A percentile compares a stretch with the other conserved stretches of the same genome.
These are phyloP conservation scores for Oidiodendron maius DNA, from an alignment of 495 filamentous ascomycete genomes.

Conservation along the genomic window DNA sequence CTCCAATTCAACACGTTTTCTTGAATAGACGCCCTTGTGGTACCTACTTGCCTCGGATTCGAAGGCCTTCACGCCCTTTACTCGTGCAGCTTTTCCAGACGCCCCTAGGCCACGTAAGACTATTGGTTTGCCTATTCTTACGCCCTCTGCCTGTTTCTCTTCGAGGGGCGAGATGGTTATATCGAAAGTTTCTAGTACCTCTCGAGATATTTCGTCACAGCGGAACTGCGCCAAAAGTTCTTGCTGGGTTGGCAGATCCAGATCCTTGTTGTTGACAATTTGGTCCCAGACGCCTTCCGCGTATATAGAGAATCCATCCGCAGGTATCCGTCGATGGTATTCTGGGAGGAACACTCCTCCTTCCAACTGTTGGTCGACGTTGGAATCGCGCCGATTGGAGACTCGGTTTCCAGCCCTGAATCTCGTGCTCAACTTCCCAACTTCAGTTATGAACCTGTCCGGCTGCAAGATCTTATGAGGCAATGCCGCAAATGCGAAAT, in stretches of 20 bases:
- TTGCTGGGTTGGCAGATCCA: slow-evolving; percentile 95
- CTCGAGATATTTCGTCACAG: slow-evolving; percentile 90
- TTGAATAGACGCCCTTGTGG: slow-evolving; percentile 87
- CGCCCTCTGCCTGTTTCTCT: slow-evolving; percentile 70
- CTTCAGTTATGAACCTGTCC: slow-evolving; percentile 80
- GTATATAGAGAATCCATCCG: slow-evolving; percentile 90
- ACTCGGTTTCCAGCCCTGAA: slow-evolving; percentile 74
- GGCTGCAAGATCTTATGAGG: slow-evolving; percentile 96
- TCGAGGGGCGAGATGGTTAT: slow-evolving; percentile 76
- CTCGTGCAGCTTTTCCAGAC: slow-evolving; percentile 65
- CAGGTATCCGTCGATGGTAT: slow-evolving; percentile 92
- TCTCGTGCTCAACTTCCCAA: slow-evolving; percentile 69
- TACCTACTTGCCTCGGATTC: slow-evolving; percentile 88
- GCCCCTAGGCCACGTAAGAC: slow-evolving; percentile 73
- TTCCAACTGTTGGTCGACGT: slow-evolving; percentile 61
- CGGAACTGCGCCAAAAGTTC: slow-evolving; percentile 95
- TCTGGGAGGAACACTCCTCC: slow-evolving; percentile 85
- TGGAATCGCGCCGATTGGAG: slow-evolving; percentile 46
- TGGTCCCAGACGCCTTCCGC: slow-evolving; percentile 95
- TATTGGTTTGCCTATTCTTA: slow-evolving; percentile 60
- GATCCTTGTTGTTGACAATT: slow-evolving; percentile 96
- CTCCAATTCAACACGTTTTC: slow-evolving; percentile 80
- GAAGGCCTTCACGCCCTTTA: slow-evolving; percentile 73
- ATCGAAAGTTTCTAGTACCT: slow-evolving; percentile 81
- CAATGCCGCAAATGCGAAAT: slow-evolving; percentile 92